Evolutionary conservation across 2,329 filamentous ascomycete species (phyloP), one percentile per base, ranked within the genome.

Genomic region (Colletotrichum musicola): DNA sequence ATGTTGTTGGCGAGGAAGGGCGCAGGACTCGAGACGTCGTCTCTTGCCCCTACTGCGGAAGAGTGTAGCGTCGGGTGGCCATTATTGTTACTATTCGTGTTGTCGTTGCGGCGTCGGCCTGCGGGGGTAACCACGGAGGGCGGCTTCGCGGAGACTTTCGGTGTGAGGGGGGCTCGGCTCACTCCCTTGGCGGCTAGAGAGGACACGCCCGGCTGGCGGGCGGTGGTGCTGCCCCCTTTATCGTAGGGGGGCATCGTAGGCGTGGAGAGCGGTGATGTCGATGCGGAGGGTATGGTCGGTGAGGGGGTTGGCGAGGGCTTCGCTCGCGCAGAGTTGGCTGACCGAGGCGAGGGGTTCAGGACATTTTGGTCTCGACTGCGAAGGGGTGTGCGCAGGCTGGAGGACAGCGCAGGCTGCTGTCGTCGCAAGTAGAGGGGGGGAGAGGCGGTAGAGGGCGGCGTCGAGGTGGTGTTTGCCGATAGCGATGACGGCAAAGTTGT

Each of bases 161-260:
- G 84, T 2, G 84, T 88, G 74, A 88, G 74, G 62, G 86, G 86
- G 38, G 81, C 74, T 68, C 84, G 82, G 72, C 79, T 82, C 75
- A 82, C 72, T 74, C 79, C 77, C 86, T 90, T 85, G 71, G 90
- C 86, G 78, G 85, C 87, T 74, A 94, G 88, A 68, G 89, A 87
- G 61, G 93, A 92, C 82, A 90, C 90, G 75, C 92, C 85, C 47
- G 90, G 88, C 76, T 85, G 85, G 73, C 85, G 85, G 72, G 81
- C 84, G 75, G 83, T 81, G 75, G 82, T 83, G 77, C 78, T 79
- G 75, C 80, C 80, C 78, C 82, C 82, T 80, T 81, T 82, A 71
- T 87, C 84, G 76, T 79, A 78, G 70, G 81, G 81, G 79, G 87
- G 63, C 54, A 63, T 71, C 4, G 72, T 69, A 47, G 64, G 68